Conservation (phyloP, 2,329 filamentous ascomycete genomes). For the Penicillium paneum region DNA sequence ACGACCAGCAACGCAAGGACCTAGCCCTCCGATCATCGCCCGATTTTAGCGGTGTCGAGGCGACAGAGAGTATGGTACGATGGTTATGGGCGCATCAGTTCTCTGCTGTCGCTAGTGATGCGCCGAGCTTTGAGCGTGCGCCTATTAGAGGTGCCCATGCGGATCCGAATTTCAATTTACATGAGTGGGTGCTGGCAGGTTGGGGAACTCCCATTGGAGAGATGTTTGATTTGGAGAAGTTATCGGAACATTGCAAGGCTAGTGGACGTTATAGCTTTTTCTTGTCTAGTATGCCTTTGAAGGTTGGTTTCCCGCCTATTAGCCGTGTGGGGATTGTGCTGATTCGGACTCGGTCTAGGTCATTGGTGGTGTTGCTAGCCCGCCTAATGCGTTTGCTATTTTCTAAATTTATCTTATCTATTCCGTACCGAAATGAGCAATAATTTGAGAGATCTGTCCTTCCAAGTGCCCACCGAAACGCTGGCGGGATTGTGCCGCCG, state of each 20-base stretch:
- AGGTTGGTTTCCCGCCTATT: conserved; percentile 18
- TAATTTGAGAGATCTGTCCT: background rate
- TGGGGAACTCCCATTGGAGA: conserved; percentile 36
- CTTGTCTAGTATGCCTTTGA: conserved; percentile 33
- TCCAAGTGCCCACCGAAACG: background rate
- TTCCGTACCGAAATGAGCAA: background rate
- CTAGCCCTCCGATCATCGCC: conserved; percentile 18
- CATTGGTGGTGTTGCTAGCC: conserved; percentile 23
- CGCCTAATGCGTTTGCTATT: conserved; percentile 26
- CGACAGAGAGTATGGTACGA: conserved; percentile 30
- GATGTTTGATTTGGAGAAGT: conserved; percentile 34
- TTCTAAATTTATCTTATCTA: conserved; percentile 7
- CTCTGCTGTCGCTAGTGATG: conserved; percentile 34
- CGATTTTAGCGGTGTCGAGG: conserved; percentile 34
- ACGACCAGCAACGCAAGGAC: conserved; percentile 13
- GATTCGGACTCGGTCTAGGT: conserved; percentile 12
- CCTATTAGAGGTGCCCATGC: conserved; percentile 27
- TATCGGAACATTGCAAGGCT: conserved; percentile 31
- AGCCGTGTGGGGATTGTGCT: background rate
- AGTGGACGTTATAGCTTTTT: conserved; percentile 34
- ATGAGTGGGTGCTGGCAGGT: conserved; percentile 32
- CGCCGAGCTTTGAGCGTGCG: conserved; percentile 32
- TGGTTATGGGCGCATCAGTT: conserved; percentile 40
- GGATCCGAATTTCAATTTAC: conserved; percentile 26
- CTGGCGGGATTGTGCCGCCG: conserved; percentile 3